Base-by-base conservation (phyloP, 768 basidiomycete genomes). In the Pleurotus platypus region DNA sequence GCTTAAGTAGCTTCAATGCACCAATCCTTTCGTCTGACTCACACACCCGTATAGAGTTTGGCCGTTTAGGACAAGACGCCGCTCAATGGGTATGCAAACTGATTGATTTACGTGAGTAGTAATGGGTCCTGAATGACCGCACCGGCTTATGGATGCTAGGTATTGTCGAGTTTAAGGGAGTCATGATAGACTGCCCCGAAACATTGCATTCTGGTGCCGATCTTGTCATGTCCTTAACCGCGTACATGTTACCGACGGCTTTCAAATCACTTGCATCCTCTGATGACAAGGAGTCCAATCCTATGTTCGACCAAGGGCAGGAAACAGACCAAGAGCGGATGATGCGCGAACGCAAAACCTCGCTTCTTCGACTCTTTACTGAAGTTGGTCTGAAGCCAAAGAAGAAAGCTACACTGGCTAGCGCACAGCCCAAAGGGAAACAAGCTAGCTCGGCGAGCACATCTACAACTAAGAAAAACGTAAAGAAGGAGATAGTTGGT, bases 301-400 rank as follows among this genome's bases (percentile, higher is more conserved):
- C 62, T 3, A 76, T 86, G 64, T 87, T 91, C 67, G 82, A 84
- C 59, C 90, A 92, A 66, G 89, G 90, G 2, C 76, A 84, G 51
- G 94, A 96, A 67, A 94, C 92, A 0, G 75, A 76, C 4, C 84
- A 86, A 58, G 94, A 97, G 71, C 85, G 84, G 61, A 72, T 73
- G n/a, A 78, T 97, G 49, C 79, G 92, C 42, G 87, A 89, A 69
- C 78, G 94, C 38, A 97, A 96, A 67, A 72, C 76, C 39, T 83
- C 93, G 0, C 75, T 96, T 37, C 71, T 87, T 2, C 74, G 79
- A 53, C 70, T 98, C 27, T 95, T 98, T 64, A 80, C 90, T 53
- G 76, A 79, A 27, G 74, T 94, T 49, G 83, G 81, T 47, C 73
- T 97, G 55, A 85, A 82, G 50, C 91, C 94, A 5, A 72, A 78